Conservation (phyloP, 2,329 filamentous ascomycete genomes). For the Epichloe scottii region DNA sequence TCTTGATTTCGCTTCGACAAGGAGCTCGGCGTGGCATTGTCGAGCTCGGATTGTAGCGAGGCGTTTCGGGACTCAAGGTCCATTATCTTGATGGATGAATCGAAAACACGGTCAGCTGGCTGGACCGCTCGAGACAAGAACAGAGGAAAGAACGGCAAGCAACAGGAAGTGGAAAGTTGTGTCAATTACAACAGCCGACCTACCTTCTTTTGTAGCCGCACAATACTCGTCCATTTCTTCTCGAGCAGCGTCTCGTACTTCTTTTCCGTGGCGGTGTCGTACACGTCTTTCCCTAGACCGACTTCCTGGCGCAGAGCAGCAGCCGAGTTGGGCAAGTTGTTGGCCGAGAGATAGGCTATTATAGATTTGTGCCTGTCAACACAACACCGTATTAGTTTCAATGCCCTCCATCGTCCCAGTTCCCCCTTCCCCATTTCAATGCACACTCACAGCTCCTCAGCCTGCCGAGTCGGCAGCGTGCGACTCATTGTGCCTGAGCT, state of each 20-base stretch:
- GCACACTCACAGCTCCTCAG: conserved; percentile 68
- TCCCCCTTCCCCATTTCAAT: conserved; percentile 5
- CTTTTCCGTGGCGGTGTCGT: conserved; percentile 73
- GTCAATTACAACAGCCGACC: conserved; percentile 3
- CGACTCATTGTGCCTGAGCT: conserved; percentile 45
- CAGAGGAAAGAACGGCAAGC: neutral
- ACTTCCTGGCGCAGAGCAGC: conserved; percentile 64
- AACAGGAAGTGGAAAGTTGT: too few species aligned
- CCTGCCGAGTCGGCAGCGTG: conserved; percentile 66
- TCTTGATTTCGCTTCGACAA: conserved; percentile 66
- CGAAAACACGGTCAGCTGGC: neutral
- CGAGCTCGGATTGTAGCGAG: conserved; percentile 68
- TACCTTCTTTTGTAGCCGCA: conserved; percentile 91
- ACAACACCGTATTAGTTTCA: neutral
- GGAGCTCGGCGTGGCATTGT: conserved; percentile 65
- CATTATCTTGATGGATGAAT: conserved; percentile 54
- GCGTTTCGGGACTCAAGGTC: conserved; percentile 71
- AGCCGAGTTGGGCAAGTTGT: conserved; percentile 57
- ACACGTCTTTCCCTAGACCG: conserved; percentile 53
- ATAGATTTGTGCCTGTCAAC: conserved; percentile 72
- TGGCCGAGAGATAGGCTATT: conserved; percentile 72
- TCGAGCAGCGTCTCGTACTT: conserved; percentile 91
- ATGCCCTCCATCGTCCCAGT: neutral
- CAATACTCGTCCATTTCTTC: conserved; percentile 98
- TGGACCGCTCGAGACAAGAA: neutral